Percentiles rank a stretch among this genome's conserved stretches.
phyloP scores from a whole-genome alignment of 164 flowering plant genomes.

The Sedum album region DNA sequence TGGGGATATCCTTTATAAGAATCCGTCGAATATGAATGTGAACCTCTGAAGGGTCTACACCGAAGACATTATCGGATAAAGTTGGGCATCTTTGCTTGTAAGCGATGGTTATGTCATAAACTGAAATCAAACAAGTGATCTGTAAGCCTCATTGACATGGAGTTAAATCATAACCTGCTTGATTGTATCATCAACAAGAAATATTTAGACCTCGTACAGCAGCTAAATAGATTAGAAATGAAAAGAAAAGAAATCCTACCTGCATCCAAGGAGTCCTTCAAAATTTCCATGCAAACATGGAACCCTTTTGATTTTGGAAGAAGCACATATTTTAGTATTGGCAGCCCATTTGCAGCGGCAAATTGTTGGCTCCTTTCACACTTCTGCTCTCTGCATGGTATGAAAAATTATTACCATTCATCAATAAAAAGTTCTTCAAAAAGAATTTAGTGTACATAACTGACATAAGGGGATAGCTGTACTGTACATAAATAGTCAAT shows the following conservation, averaged over 20 bases:
- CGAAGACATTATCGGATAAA: conserved; percentile 73
- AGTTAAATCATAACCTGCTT: too few species aligned
- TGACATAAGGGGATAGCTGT: too few species aligned
- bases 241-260: too few species aligned
- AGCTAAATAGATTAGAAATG: too few species aligned
- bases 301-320: conserved; percentile 89
- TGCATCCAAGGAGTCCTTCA: conserved; percentile 76
- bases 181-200: too few species aligned
- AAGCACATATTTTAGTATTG: conserved; percentile 63
- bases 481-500: too few species aligned
- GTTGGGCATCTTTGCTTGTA: conserved; percentile 69
- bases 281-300: conserved; percentile 46
- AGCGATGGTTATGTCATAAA: conserved; percentile 81
- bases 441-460: neutral
- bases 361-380: conserved; percentile 54
- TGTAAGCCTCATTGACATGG: neutral
- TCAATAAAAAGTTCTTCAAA: neutral
- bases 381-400: conserved; percentile 60
- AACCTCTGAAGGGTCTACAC: conserved; percentile 82
- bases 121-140: conserved; percentile 31
- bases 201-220: too few species aligned
- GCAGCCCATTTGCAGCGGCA: conserved; percentile 72
- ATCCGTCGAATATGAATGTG: conserved; percentile 71
- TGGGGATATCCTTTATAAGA: conserved; percentile 43
- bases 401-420: neutral